These are phyloP conservation scores for Hyphodiscus sp. DNA, from an alignment of 2,329 filamentous ascomycete genomes.

Conservation along the genomic window DNA sequence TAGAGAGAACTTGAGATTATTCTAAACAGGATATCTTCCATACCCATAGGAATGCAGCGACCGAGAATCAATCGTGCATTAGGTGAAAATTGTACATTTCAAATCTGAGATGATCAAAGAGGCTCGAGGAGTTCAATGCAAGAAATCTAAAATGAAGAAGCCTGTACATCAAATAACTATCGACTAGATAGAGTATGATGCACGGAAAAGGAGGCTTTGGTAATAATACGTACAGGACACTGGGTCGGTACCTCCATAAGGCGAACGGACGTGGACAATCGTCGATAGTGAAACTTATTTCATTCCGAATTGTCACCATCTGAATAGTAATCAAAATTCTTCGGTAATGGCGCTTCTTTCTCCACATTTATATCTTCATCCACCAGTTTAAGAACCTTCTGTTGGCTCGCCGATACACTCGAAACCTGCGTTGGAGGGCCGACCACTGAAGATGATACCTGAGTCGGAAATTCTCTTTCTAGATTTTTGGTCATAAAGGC, in stretches of 20 bases:
- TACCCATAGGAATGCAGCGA: not conserved
- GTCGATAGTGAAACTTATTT: not conserved
- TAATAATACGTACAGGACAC: no score
- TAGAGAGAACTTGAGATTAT: not conserved
- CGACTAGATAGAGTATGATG: no score
- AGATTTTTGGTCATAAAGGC: conserved; percentile 44
- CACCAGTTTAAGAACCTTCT: not conserved
- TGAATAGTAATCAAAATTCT: conserved; percentile 17
- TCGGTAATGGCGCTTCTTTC: conserved; percentile 13
- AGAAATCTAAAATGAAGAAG: no score
- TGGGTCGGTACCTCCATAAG: no score
- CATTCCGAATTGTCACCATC: conserved; percentile 13
- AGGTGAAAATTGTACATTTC: no score
- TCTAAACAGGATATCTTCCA: not conserved
- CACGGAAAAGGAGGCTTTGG: no score
- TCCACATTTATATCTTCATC: conserved; percentile 6
- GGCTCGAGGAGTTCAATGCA: no score
- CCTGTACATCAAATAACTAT: no score
- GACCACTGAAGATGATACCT: not conserved
- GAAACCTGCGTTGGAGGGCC: not conserved
- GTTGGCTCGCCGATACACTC: not conserved
- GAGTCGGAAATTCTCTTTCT: conserved; percentile 5
- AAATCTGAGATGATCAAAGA: no score
- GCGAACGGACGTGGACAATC: no score
- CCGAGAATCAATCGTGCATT: no score